Percentiles rank a stretch among this genome's conserved stretches.
Conservation (phyloP, 257 asterid genomes). For the Solanum piurae region DNA sequence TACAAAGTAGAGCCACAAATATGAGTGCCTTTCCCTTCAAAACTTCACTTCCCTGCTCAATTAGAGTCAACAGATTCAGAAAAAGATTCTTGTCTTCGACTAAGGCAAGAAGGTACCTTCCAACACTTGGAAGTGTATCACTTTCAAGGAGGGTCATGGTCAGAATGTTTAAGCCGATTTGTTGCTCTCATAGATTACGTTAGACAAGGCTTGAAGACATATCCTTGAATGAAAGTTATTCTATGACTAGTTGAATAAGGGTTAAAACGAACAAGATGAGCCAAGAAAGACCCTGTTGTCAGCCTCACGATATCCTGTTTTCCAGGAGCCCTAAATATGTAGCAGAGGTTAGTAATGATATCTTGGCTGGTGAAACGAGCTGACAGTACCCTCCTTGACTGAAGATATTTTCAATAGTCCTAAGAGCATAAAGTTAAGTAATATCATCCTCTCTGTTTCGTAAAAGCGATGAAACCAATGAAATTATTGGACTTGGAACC, state of each 20-base stretch:
- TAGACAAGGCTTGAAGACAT: constrained; percentile 57
- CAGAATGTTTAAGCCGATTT: constrained; percentile 17
- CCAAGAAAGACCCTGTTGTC: constrained; percentile 97
- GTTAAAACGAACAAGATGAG: constrained; percentile 67
- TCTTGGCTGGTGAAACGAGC: too few species aligned
- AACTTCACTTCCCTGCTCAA: too few species aligned
- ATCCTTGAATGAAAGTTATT: constrained; percentile 75
- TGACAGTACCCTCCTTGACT: too few species aligned
- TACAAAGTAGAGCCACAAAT: too few species aligned
- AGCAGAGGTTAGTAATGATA: background rate
- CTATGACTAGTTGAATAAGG: constrained; percentile 66
- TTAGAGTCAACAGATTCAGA: too few species aligned
- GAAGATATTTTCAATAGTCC: background rate
- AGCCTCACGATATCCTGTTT: constrained; percentile 82
- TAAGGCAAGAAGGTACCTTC: constrained; percentile 32
- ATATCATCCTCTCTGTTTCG: constrained; percentile 94
- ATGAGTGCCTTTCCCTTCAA: too few species aligned
- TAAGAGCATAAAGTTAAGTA: constrained; percentile 84
- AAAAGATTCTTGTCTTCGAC: too few species aligned
- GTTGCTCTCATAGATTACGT: constrained; percentile 95
- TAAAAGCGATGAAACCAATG: constrained; percentile 66
- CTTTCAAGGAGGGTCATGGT: background rate
- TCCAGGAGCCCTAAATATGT: constrained; percentile 25
- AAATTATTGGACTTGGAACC: constrained; percentile 75
- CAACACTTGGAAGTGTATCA: constrained; percentile 43